phyloP scores from a whole-genome alignment of 306 rosid species.

The Dryas alaskensis region DNA sequence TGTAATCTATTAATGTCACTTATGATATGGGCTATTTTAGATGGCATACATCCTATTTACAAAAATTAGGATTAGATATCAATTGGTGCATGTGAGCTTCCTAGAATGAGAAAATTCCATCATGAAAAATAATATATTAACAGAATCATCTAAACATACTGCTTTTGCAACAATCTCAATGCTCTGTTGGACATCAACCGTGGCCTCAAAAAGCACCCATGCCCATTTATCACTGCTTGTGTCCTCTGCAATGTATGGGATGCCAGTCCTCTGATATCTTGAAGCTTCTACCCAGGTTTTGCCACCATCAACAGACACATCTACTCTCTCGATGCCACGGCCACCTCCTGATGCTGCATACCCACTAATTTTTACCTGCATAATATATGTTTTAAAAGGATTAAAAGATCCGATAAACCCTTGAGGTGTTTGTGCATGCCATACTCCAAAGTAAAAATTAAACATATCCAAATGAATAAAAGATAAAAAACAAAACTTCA shows the following conservation, averaged over 20 bases:
- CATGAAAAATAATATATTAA: neutral
- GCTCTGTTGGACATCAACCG: constrained; percentile 48
- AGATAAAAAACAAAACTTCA: neutral
- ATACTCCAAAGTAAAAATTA: neutral
- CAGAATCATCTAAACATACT: constrained; percentile 43
- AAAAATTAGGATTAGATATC: neutral
- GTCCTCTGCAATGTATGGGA: constrained; percentile 55
- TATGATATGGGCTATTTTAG: constrained; percentile 4
- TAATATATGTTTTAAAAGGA: constrained; percentile 9
- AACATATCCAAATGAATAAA: constrained; percentile 6
- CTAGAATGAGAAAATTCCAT: constrained; percentile 10
- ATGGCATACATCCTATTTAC: constrained; percentile 8
- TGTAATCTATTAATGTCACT: neutral
- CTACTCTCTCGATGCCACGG: constrained; percentile 90
- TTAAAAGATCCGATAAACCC: neutral
- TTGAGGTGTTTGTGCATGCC: neutral
- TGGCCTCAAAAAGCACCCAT: constrained; percentile 86
- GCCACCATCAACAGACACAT: constrained; percentile 86
- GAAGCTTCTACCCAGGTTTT: constrained; percentile 80
- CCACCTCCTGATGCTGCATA: constrained; percentile 95
- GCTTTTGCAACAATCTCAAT: constrained; percentile 87
- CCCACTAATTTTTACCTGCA: constrained; percentile 75
- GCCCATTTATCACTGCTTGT: constrained; percentile 85
- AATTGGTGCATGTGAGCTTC: constrained; percentile 4
- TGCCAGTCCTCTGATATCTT: constrained; percentile 57